Percentiles rank a stretch among this genome's conserved stretches.
Evolutionary conservation across 1,284 basidiomycete species (phyloP).

Genomic region (Ustilago cynodontis): DNA sequence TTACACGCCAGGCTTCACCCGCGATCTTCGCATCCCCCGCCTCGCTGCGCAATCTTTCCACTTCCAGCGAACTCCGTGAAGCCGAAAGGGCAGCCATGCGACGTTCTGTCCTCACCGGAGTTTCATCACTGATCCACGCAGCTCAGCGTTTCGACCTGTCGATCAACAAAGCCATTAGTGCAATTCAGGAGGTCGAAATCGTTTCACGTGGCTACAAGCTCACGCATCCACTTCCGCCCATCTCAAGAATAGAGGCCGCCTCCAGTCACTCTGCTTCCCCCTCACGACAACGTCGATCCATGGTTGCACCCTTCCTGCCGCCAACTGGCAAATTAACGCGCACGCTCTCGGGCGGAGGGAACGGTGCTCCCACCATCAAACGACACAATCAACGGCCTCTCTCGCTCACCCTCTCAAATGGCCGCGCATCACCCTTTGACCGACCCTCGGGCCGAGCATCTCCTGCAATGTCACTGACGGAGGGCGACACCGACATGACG

Average conservation of each 20-base stretch:
- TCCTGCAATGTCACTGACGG: slow-evolving; percentile 19
- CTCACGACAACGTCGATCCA: slow-evolving; percentile 20
- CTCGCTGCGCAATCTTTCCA: slow-evolving; percentile 19
- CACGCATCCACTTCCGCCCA: slow-evolving; percentile 65
- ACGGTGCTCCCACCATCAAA: slow-evolving; percentile 32
- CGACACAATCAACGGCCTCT: slow-evolving; percentile 32
- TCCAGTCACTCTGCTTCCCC: slow-evolving; percentile 20
- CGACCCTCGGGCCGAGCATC: slow-evolving; percentile 33
- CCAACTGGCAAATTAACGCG: slow-evolving; percentile 34
- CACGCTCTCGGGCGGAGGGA: slow-evolving; percentile 41
- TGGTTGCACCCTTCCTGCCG: slow-evolving; percentile 4
- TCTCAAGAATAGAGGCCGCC: slow-evolving; percentile 65
- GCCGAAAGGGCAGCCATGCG: slow-evolving; percentile 34
- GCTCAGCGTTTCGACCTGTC: slow-evolving; percentile 58
- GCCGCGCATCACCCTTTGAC: slow-evolving; percentile 37
- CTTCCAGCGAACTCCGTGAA: not conserved
- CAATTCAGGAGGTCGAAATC: slow-evolving; percentile 68
- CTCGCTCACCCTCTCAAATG: slow-evolving; percentile 34
- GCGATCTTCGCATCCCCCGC: slow-evolving; percentile 6
- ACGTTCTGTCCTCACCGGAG: slow-evolving; percentile 18
- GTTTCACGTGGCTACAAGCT: slow-evolving; percentile 66
- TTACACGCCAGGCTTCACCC: slow-evolving; percentile 19
- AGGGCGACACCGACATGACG: slow-evolving; percentile 17
- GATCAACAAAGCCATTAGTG: slow-evolving; percentile 61
- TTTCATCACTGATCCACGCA: slow-evolving; percentile 40